Evolutionary conservation across 495 filamentous ascomycete genomes (phyloP), one percentile per base, ranked within the genome.

Genomic region (Neurospora sp.): DNA sequence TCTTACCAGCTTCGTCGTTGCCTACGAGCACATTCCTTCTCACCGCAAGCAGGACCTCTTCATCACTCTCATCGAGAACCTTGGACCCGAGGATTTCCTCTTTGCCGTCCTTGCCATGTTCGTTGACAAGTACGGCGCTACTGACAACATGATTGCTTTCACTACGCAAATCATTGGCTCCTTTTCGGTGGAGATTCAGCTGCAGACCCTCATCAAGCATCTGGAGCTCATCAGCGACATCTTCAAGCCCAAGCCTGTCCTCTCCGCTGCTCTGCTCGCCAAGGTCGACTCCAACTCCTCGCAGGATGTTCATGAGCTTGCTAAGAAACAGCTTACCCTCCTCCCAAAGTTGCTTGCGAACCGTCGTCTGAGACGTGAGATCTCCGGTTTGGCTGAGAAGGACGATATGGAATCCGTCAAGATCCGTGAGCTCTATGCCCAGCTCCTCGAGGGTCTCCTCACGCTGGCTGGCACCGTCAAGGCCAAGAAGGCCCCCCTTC

Each of bases 1-100:
- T 39, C 84, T 99, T 20, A 85, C 94, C 70, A 98, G 94, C 82
- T 98, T 98, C 79, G 93, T 92, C 22, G 93, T 92, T 11, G 96
- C 96, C 12, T 99, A 94, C 81, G 94, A 96, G 78, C 94, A 98
- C 78, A 92, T 99, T 73, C 96, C 96, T 5, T 86, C 88, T 7
- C 94, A 96, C 78, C 89, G 94, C 48, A 90, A 93, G 72, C 86
- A 91, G 20, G 88, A 89, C 44, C 82, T 98, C 5, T 99, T 97
- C 85, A 84, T 88, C 35, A 91, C 93, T 38, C 82, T 99, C 40
- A 88, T 94, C 35, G 88, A 91, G 75, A 97, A 93, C 31, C 85
- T 98, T 37, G 96, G 94, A 5, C 87, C 92, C 0, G 85, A 91
- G 38, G 93, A 97, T 48, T 97, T 94, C 77, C 81, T 94, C 10